Percentiles rank a stretch among this genome's conserved stretches.
Conservation (phyloP, 768 basidiomycete species). For the Suillus ampliporus region DNA sequence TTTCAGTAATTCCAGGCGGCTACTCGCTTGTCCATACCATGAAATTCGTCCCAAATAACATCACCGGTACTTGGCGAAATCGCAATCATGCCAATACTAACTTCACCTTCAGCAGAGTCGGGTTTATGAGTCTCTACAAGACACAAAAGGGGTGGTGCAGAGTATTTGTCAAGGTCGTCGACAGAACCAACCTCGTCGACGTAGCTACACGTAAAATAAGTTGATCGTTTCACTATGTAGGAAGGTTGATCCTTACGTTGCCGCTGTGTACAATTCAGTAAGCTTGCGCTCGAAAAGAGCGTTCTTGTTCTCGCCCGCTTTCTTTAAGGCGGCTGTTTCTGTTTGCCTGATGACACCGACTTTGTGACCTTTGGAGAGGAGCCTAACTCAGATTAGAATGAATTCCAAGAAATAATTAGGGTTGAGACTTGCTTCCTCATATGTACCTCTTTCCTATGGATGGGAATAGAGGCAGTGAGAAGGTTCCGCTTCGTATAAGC, state of each 20-base stretch:
- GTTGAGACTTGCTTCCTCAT: constrained; percentile 67
- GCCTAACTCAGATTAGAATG: constrained; percentile 40
- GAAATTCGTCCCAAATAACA: constrained; percentile 91
- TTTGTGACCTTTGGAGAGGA: constrained; percentile 79
- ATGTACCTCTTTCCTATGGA: constrained; percentile 69
- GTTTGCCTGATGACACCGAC: constrained; percentile 85
- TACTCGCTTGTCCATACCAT: constrained; percentile 52
- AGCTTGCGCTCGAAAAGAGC: constrained; percentile 76
- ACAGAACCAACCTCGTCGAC: constrained; percentile 79
- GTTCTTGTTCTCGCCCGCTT: constrained; percentile 75
- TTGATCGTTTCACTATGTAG: constrained; percentile 10
- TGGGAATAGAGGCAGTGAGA: constrained; percentile 74
- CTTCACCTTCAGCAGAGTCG: constrained; percentile 32
- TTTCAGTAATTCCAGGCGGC: constrained; percentile 9
- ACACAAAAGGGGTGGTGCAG: constrained; percentile 74
- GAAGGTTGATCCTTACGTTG: constrained; percentile 63
- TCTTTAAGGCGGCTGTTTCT: constrained; percentile 91
- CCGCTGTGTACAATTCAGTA: constrained; percentile 82
- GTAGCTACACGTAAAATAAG: constrained; percentile 54
- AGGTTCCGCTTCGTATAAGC: constrained; percentile 77
- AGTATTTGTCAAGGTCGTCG: constrained; percentile 61
- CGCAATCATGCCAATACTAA: constrained; percentile 72
- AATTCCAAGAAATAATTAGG: not conserved
- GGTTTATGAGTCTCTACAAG: constrained; percentile 57
- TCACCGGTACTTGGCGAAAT: constrained; percentile 91